phyloP scores from a whole-genome alignment of 2,329 filamentous ascomycete genomes.

The Xylariaceae sp. region DNA sequence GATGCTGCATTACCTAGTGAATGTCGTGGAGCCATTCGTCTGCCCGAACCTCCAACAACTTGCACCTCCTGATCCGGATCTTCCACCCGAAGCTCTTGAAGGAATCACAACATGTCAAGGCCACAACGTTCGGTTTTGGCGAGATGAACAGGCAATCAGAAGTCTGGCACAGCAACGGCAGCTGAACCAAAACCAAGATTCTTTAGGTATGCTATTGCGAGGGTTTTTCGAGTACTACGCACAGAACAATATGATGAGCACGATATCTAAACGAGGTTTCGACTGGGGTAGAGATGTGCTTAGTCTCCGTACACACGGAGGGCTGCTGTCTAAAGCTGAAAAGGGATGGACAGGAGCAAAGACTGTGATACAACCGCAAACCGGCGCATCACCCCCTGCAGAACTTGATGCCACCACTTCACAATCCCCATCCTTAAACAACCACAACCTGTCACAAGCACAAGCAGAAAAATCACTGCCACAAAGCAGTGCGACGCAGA shows the following conservation, averaged over 20 bases:
- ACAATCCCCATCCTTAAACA: slow-evolving; percentile 32
- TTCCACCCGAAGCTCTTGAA: slow-evolving; percentile 46
- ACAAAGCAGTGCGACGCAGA: slow-evolving; percentile 6
- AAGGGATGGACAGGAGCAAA: slow-evolving; percentile 90
- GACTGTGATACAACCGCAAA: slow-evolving; percentile 64
- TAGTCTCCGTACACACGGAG: slow-evolving; percentile 74
- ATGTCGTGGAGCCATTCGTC: slow-evolving; percentile 79
- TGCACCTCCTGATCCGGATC: slow-evolving; percentile 46
- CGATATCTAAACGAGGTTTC: slow-evolving; percentile 64
- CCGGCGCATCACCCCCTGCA: slow-evolving; percentile 36
- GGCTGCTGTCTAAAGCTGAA: slow-evolving; percentile 72
- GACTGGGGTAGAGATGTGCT: slow-evolving; percentile 82
- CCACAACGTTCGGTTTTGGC: slow-evolving; percentile 77
- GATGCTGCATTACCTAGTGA: slow-evolving; percentile 89
- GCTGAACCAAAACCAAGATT: slow-evolving; percentile 72
- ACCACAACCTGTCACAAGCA: not conserved
- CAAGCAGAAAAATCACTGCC: slow-evolving; percentile 21
- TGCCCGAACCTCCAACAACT: slow-evolving; percentile 79
- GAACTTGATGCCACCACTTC: slow-evolving; percentile 21
- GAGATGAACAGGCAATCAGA: slow-evolving; percentile 72
- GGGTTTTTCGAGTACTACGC: slow-evolving; percentile 92
- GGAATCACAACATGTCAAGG: slow-evolving; percentile 62
- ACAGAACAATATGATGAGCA: slow-evolving; percentile 60
- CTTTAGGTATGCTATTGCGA: slow-evolving; percentile 72
- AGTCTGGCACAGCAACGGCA: slow-evolving; percentile 61